Percentiles rank a stretch among this genome's conserved stretches.
phyloP scores from a whole-genome alignment of 345 rosid species.

The Ceriops zippeliana region DNA sequence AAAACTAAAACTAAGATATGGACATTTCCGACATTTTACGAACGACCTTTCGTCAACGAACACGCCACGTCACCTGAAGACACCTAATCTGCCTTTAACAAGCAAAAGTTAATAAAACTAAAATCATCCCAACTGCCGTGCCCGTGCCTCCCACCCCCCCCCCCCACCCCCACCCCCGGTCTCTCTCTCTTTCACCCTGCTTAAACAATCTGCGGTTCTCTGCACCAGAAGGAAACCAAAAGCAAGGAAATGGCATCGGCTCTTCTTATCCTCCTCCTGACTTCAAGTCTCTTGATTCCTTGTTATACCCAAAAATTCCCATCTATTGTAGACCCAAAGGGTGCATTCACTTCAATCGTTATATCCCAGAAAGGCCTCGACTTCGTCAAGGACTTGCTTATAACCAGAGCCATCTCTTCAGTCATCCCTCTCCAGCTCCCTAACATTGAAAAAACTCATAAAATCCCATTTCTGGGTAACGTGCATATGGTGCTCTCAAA shows the following conservation, averaged over 20 bases:
- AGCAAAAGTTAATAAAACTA: too few relatives aligned
- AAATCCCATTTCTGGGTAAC: slow-evolving; percentile 69
- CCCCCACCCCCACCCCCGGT: too few relatives aligned
- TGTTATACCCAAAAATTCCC: slow-evolving; percentile 23
- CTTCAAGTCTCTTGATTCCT: slow-evolving; percentile 24
- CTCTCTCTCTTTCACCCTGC: background rate
- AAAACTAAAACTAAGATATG: too few relatives aligned
- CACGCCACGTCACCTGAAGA: too few relatives aligned
- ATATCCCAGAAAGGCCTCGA: slow-evolving; percentile 78
- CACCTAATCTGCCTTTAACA: too few relatives aligned
- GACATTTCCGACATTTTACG: too few relatives aligned
- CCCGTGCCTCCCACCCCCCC: too few relatives aligned
- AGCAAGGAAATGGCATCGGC: slow-evolving; percentile 4
- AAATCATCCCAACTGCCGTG: too few relatives aligned
- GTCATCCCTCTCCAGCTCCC: slow-evolving; percentile 66
- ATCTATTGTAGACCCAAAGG: slow-evolving; percentile 18
- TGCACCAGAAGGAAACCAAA: background rate
- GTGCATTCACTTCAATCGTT: slow-evolving; percentile 68
- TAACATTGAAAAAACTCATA: slow-evolving; percentile 46
- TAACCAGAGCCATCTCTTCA: slow-evolving; percentile 62
- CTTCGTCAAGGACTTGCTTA: slow-evolving; percentile 70
- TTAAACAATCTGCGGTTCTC: background rate
- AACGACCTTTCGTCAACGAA: too few relatives aligned
- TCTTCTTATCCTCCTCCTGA: slow-evolving; percentile 26
- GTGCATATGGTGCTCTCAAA: slow-evolving; percentile 59